phyloP scores from a whole-genome alignment of 768 basidiomycete genomes.

The Mycena metata region DNA sequence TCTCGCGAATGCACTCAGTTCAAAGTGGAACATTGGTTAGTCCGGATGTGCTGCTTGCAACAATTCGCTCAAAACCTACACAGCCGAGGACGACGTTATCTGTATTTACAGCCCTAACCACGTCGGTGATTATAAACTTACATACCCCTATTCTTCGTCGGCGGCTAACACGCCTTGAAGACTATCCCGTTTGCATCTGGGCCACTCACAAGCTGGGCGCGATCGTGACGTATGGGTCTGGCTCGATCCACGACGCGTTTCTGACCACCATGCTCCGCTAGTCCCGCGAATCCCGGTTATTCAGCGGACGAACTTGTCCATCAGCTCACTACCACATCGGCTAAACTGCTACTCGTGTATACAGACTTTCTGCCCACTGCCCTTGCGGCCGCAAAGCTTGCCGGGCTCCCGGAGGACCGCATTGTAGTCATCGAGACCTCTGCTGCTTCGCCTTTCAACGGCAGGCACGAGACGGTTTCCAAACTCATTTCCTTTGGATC shows the following conservation, averaged over 20 bases:
- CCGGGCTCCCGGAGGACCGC: constrained; percentile 58
- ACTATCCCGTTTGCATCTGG: constrained; percentile 70
- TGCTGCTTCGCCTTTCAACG: constrained; percentile 23
- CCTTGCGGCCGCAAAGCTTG: constrained; percentile 56
- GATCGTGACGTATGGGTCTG: constrained; percentile 63
- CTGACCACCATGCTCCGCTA: constrained; percentile 43
- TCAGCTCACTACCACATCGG: constrained; percentile 64
- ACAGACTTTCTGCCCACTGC: constrained; percentile 60
- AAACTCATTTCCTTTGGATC: constrained; percentile 61
- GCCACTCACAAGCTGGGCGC: constrained; percentile 70
- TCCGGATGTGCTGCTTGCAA: neutral
- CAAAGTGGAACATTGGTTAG: constrained; percentile 64
- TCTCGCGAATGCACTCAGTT: constrained; percentile 67
- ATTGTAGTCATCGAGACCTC: constrained; percentile 54
- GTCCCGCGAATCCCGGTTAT: constrained; percentile 74
- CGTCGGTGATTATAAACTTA: constrained; percentile 56
- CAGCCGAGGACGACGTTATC: constrained; percentile 68
- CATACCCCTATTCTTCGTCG: constrained; percentile 1
- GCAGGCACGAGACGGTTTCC: constrained; percentile 53
- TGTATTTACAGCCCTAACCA: constrained; percentile 77
- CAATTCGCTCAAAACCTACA: neutral
- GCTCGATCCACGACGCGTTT: constrained; percentile 19
- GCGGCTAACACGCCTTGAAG: constrained; percentile 47
- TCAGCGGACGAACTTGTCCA: constrained; percentile 69
- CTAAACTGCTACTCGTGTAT: constrained; percentile 61